phyloP scores from a whole-genome alignment of 306 rosid species.

The Abrus precatorius region DNA sequence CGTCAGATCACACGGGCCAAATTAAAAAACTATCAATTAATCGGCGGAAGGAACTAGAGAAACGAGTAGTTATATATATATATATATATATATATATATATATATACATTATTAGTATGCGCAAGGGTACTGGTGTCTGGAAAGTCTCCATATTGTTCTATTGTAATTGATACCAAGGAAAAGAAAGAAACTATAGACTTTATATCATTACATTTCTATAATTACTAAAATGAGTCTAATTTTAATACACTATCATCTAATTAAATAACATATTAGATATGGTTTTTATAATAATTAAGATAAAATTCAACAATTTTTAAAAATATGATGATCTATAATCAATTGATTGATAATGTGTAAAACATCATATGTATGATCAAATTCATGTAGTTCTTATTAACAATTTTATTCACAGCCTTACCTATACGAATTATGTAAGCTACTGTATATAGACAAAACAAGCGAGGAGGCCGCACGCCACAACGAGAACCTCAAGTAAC shows the following conservation, averaged over 20 bases:
- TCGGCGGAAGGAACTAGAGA: too few species aligned
- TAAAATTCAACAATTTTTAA: not conserved
- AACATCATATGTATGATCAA: too few species aligned
- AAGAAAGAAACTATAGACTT: not conserved
- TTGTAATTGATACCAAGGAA: conserved; percentile 21
- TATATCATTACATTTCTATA: not conserved
- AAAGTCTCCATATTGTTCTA: not conserved
- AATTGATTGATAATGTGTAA: too few species aligned
- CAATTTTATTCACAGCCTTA: conserved; percentile 40
- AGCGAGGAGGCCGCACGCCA: not conserved
- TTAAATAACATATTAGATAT: too few species aligned
- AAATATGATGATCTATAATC: too few species aligned
- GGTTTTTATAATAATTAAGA: too few species aligned
- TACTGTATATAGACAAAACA: not conserved
- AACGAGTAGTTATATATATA: too few species aligned
- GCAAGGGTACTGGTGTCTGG: not conserved
- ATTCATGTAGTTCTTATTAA: not conserved
- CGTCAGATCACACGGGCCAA: too few species aligned
- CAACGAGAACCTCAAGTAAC: conserved; percentile 32
- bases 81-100: too few species aligned
- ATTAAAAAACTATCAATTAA: too few species aligned
- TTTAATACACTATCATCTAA: too few species aligned
- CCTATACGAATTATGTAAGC: not conserved
- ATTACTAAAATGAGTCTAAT: not conserved
- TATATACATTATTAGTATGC: not conserved